Conservation (phyloP, 2,329 filamentous ascomycete species). For the Fusarium sp. region DNA sequence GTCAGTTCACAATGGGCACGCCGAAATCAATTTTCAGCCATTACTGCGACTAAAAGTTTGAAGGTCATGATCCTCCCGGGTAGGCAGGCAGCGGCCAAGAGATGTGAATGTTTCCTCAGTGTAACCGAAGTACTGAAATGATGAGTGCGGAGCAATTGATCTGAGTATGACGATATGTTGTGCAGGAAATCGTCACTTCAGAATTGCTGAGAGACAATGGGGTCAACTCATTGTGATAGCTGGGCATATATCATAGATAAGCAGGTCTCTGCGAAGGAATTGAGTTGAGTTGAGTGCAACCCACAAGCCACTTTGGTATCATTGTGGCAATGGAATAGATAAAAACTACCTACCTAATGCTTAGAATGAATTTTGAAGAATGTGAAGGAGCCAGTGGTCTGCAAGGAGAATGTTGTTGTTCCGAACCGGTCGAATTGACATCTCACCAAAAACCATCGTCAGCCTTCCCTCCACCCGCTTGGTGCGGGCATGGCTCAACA, state of each 20-base stretch:
- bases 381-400: slow-evolving; percentile 15
- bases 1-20: slow-evolving; percentile 15
- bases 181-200: slow-evolving; percentile 4
- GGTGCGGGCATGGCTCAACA: slow-evolving; percentile 47
- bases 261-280: slow-evolving; percentile 30
- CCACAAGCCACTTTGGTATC: slow-evolving; percentile 25
- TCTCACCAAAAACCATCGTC: slow-evolving; percentile 45
- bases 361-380: slow-evolving; percentile 23
- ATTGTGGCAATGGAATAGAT: slow-evolving; percentile 39
- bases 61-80: slow-evolving; percentile 24
- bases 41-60: slow-evolving; percentile 2
- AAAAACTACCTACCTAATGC: slow-evolving; percentile 23
- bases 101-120: not conserved
- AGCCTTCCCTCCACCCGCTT: slow-evolving; percentile 47
- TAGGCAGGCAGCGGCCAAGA: slow-evolving; percentile 15
- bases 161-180: slow-evolving; percentile 28
- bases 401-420: slow-evolving; percentile 38
- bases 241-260: slow-evolving; percentile 13
- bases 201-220: slow-evolving; percentile 29
- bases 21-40: slow-evolving; percentile 19
- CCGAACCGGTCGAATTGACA: slow-evolving; percentile 39
- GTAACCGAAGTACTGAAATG: slow-evolving; percentile 6
- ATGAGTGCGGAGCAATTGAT: slow-evolving; percentile 15
- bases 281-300: slow-evolving; percentile 42
- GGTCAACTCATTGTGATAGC: slow-evolving; percentile 25